Conservation (phyloP, 257 asterid species). For the Parsonsia alboflavescens region DNA sequence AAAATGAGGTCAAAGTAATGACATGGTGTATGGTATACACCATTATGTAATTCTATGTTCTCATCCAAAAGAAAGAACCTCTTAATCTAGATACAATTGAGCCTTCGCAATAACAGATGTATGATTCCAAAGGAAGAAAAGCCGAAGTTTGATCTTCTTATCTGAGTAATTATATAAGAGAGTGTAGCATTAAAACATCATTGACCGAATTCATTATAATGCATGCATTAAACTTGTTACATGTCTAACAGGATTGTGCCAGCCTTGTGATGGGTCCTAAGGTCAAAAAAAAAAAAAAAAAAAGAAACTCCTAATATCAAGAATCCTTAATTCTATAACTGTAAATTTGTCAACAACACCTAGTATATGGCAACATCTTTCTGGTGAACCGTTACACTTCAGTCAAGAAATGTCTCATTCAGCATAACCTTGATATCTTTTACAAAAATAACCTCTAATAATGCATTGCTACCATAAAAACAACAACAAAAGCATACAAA, state of each 20-base stretch:
- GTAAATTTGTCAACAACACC: slow-evolving; percentile 80
- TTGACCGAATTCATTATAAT: slow-evolving; percentile 20
- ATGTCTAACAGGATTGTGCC: slow-evolving; percentile 85
- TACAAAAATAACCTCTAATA: background rate
- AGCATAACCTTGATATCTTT: slow-evolving; percentile 5
- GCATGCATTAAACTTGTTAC: background rate
- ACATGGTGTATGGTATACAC: too few species aligned
- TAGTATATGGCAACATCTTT: slow-evolving; percentile 67
- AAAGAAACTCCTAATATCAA: too few species aligned
- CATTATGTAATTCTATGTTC: background rate
- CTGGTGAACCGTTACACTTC: slow-evolving; percentile 59
- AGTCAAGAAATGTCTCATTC: slow-evolving; percentile 20
- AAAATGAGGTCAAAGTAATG: too few species aligned
- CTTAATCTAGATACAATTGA: slow-evolving; percentile 71
- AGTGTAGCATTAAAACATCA: slow-evolving; percentile 2
- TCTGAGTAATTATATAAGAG: slow-evolving; percentile 43
- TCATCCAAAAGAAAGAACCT: slow-evolving; percentile 38
- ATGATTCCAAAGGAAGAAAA: slow-evolving; percentile 85
- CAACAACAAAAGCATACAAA: slow-evolving; percentile 4
- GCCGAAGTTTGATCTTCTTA: slow-evolving; percentile 99
- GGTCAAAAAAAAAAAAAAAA: too few species aligned
- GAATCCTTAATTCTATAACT: slow-evolving; percentile 87
- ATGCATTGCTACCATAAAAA: background rate
- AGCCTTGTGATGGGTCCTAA: slow-evolving; percentile 99
- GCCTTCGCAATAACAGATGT: slow-evolving; percentile 79